Conservation (phyloP, 1,139 yeast genomes). For the Geotrichum carabidarum region DNA sequence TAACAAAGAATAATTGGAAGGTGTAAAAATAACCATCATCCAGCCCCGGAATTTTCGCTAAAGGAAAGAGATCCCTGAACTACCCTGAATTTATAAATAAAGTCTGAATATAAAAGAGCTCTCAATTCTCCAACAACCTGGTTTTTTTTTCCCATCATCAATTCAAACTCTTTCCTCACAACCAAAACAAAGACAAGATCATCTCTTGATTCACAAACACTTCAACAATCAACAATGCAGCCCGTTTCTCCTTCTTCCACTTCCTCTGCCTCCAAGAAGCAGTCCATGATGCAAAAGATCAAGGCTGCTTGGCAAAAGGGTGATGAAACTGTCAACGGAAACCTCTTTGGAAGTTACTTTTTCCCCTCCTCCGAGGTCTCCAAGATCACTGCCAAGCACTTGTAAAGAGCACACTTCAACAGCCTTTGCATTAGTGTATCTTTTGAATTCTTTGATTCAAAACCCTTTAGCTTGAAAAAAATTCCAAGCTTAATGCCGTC, state of each 20-base stretch:
- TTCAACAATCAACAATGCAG: not conserved
- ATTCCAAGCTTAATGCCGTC: too few species aligned
- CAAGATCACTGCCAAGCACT: not conserved
- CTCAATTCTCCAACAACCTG: not conserved
- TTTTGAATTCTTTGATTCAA: too few species aligned
- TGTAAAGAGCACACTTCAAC: not conserved
- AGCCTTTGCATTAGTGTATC: too few species aligned
- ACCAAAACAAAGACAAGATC: not conserved
- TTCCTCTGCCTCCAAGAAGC: not conserved
- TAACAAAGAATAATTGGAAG: too few species aligned
- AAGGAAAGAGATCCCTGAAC: too few species aligned
- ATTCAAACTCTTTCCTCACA: not conserved
- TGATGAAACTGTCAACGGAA: not conserved
- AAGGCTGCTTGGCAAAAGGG: constrained; percentile 5
- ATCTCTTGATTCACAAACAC: not conserved
- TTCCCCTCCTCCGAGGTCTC: not conserved
- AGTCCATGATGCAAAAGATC: not conserved
- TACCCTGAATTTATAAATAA: too few species aligned
- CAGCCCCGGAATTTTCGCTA: too few species aligned
- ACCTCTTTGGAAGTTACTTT: not conserved
- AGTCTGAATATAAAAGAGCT: not conserved
- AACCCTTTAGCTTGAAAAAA: too few species aligned
- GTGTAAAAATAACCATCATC: too few species aligned
- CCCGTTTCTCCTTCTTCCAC: not conserved
- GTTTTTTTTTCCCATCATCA: not conserved